Base-by-base conservation (phyloP, 768 basidiomycete species). In the Tylopilus plumbeoviolaceoides region DNA sequence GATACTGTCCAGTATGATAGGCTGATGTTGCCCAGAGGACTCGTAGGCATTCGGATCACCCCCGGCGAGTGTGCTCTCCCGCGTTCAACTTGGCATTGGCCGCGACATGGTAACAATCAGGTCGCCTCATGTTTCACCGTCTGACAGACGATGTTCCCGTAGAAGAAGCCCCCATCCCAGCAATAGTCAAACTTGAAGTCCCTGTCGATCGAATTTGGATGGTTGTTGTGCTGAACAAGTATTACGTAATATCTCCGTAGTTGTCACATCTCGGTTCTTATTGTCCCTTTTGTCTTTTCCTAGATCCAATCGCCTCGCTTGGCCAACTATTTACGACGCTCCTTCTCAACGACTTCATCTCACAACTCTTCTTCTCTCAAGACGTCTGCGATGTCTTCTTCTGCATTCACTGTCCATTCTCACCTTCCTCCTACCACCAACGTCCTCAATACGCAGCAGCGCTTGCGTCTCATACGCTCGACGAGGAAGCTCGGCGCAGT, bases 351-450 rank as follows among this genome's bases (percentile, higher is more conserved):
- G 15, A 18, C 30, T 25, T 21, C 12, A 20, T 30, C 40, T 18
- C n/a, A 7, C 36, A n/a, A 18, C 12, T 36, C 14, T 47, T 20
- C 30, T 31, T 15, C 64, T 69, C 21, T n/a, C 48, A 46, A 51
- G 55, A 17, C 47, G 49, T 63, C 51, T 39, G 53, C 7, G 50
- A 70, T 71, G 65, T 38, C 36, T 38, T 60, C 63, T 39, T 46
- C 56, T 17, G n/a, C 59, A 11, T 64, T 58, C 7, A 43, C 59
- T 12, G 50, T 59, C 9, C 48, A 51, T 50, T 47, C 60, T 6
- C 55, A 51, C 25, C 73, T 63, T 14, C 72, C 72, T 4, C 70
- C 72, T 4, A 73, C 72, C n/a, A 62, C 61, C 27, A 73, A 73
- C 38, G 50, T 28, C 28, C 68, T 74, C 31, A 52, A 66, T 21